These are phyloP conservation scores for Neocucurbitaria cava DNA, from an alignment of 2,329 filamentous ascomycete genomes.

Conservation along the genomic window DNA sequence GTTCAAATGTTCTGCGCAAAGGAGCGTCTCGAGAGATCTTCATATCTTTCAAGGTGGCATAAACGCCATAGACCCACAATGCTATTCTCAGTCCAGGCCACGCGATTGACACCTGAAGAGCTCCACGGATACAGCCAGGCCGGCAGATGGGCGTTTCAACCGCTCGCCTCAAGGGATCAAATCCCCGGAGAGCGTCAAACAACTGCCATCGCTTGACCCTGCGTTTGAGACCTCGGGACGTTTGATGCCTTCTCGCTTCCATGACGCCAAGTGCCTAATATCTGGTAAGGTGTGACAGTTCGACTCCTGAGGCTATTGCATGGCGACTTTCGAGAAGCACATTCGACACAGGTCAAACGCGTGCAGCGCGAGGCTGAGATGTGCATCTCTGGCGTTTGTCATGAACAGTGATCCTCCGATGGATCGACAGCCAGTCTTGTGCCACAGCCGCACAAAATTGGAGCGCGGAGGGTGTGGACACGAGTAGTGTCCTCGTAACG, in stretches of 20 bases:
- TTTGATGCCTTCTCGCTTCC: slow-evolving; percentile 31
- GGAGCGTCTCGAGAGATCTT: slow-evolving; percentile 2
- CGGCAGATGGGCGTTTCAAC: slow-evolving; percentile 15
- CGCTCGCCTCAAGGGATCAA: slow-evolving; percentile 8
- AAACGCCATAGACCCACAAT: background rate
- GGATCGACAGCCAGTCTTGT: slow-evolving; percentile 19
- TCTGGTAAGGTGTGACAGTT: slow-evolving; percentile 28
- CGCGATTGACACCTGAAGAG: slow-evolving; percentile 6
- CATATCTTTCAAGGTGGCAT: background rate
- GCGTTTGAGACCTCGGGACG: slow-evolving; percentile 29
- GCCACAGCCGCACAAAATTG: slow-evolving; percentile 16
- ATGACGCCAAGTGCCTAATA: slow-evolving; percentile 35
- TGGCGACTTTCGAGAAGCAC: slow-evolving; percentile 9
- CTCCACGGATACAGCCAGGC: slow-evolving; percentile 15
- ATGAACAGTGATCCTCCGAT: slow-evolving; percentile 5
- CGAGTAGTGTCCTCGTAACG: slow-evolving; percentile 9
- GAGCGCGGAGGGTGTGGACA: slow-evolving; percentile 31
- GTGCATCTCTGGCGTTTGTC: slow-evolving; percentile 7
- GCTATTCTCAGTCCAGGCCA: background rate
- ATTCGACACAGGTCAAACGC: slow-evolving; percentile 5
- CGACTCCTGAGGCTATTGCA: slow-evolving; percentile 26
- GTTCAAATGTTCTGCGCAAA: slow-evolving; percentile 6
- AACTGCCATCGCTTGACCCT: slow-evolving; percentile 22
- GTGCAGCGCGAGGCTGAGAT: slow-evolving; percentile 10
- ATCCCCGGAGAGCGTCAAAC: slow-evolving; percentile 22